A percentile compares a stretch with the other conserved stretches of the same genome.
phyloP scores from a whole-genome alignment of 1,139 yeast genomes.

The Lodderomyces orthopsilosis region DNA sequence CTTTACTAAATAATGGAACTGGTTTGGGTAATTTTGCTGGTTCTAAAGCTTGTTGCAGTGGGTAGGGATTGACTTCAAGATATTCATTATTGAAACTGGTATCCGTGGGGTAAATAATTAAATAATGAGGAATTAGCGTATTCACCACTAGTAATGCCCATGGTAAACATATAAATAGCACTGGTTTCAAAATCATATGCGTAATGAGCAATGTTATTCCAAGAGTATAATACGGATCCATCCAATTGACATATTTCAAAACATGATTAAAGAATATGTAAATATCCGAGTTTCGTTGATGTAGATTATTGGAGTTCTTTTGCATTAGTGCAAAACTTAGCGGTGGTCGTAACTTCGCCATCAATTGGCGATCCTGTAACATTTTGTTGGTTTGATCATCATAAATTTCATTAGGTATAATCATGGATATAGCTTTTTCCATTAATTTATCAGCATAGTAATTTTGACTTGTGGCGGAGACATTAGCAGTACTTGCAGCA shows the following conservation, averaged over 20 bases:
- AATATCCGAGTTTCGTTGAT: slow-evolving; percentile 60
- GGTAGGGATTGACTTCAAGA: slow-evolving; percentile 46
- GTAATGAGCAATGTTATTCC: slow-evolving; percentile 57
- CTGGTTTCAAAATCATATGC: slow-evolving; percentile 61
- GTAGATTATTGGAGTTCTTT: slow-evolving; percentile 62
- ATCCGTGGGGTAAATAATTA: slow-evolving; percentile 43
- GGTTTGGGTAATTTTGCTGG: slow-evolving; percentile 61
- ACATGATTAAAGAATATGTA: slow-evolving; percentile 59
- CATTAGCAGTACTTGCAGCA: not conserved
- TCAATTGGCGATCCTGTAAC: slow-evolving; percentile 47
- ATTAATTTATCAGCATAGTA: slow-evolving; percentile 62
- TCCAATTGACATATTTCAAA: slow-evolving; percentile 60
- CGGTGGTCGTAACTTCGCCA: slow-evolving; percentile 65
- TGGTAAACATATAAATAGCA: slow-evolving; percentile 53
- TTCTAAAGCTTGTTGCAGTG: slow-evolving; percentile 53
- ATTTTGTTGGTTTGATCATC: slow-evolving; percentile 36
- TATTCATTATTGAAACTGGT: slow-evolving; percentile 15
- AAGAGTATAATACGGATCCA: slow-evolving; percentile 58
- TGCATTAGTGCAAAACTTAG: slow-evolving; percentile 70
- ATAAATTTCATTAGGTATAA: slow-evolving; percentile 60
- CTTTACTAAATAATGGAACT: slow-evolving; percentile 75
- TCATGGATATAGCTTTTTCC: slow-evolving; percentile 66
- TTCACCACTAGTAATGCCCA: slow-evolving; percentile 50
- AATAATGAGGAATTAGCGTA: slow-evolving; percentile 69
- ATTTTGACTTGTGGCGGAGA: slow-evolving; percentile 17